Conservation (phyloP, 2,329 filamentous ascomycete genomes). For the Colletotrichum truncatum region DNA sequence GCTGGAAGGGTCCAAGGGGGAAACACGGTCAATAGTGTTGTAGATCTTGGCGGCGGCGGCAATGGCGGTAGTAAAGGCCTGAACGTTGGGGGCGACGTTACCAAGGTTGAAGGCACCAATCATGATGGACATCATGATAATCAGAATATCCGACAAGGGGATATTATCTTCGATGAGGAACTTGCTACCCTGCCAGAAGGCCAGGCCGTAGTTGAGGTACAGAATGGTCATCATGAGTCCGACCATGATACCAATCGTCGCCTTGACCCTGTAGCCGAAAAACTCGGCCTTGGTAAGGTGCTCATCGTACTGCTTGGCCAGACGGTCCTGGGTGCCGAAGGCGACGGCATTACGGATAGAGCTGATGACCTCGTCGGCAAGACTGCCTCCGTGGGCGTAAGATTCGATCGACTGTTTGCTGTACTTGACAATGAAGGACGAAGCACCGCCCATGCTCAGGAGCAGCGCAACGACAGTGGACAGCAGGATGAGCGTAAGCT, state of each 20-base stretch:
- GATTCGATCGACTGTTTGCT: slow-evolving; percentile 81
- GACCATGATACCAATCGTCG: slow-evolving; percentile 79
- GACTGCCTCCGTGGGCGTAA: slow-evolving; percentile 84
- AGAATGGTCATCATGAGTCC: slow-evolving; percentile 84
- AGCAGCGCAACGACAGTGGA: slow-evolving; percentile 84
- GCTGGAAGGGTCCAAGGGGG: slow-evolving; percentile 81
- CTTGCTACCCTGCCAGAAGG: slow-evolving; percentile 87
- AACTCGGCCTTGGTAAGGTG: slow-evolving; percentile 79
- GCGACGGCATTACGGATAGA: slow-evolving; percentile 92
- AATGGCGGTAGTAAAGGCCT: slow-evolving; percentile 85
- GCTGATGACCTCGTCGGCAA: slow-evolving; percentile 94
- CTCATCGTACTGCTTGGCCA: slow-evolving; percentile 85
- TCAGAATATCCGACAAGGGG: slow-evolving; percentile 77
- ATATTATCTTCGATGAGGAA: slow-evolving; percentile 76
- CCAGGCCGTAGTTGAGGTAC: slow-evolving; percentile 86
- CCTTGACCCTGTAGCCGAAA: slow-evolving; percentile 81
- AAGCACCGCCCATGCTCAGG: slow-evolving; percentile 79
- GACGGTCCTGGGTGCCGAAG: slow-evolving; percentile 91
- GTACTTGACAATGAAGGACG: slow-evolving; percentile 80
- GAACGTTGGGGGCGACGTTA: slow-evolving; percentile 84
- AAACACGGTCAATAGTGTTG: slow-evolving; percentile 88
- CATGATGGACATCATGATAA: slow-evolving; percentile 89
- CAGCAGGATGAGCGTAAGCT: slow-evolving; percentile 86
- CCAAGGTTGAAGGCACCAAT: slow-evolving; percentile 93
- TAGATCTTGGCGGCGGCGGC: slow-evolving; percentile 93